A percentile compares a stretch with the other conserved stretches of the same genome.
Evolutionary conservation across 352 stramenopile genomes (phyloP).

Genomic region (Blastocystis sp.): DNA sequence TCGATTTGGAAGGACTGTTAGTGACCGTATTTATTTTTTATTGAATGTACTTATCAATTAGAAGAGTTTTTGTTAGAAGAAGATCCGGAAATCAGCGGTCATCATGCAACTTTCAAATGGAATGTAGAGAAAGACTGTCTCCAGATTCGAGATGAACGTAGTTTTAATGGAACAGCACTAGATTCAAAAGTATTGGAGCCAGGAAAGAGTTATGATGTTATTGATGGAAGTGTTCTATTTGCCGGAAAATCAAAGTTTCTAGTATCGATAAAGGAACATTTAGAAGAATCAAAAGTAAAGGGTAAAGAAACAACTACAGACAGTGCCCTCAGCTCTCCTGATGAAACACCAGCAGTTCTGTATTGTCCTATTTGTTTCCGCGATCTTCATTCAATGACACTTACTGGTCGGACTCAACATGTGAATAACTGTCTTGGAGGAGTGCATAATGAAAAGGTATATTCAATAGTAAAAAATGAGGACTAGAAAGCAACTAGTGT

Average conservation of each 20-base stretch:
- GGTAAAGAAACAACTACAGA: not conserved
- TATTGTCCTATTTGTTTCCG: slow-evolving; percentile 58
- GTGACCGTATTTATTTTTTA: not conserved
- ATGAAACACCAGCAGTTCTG: not conserved
- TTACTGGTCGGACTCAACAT: slow-evolving; percentile 27
- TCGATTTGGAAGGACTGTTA: slow-evolving; percentile 35
- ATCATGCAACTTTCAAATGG: slow-evolving; percentile 40
- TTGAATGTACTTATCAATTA: not conserved
- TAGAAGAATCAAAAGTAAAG: not conserved
- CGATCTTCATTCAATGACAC: slow-evolving; percentile 30
- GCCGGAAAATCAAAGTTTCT: slow-evolving; percentile 58
- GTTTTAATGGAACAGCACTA: slow-evolving; percentile 52
- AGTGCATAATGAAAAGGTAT: not conserved
- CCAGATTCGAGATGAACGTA: slow-evolving; percentile 20
- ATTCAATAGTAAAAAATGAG: not conserved
- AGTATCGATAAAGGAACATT: not conserved
- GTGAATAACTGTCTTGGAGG: slow-evolving; percentile 31
- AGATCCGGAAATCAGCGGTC: slow-evolving; percentile 53
- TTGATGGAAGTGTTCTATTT: slow-evolving; percentile 9
- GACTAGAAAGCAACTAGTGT: not conserved
- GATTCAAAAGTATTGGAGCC: slow-evolving; percentile 29
- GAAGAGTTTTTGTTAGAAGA: slow-evolving; percentile 18
- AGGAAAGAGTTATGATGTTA: slow-evolving; percentile 22
- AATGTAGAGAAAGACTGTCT: slow-evolving; percentile 35
- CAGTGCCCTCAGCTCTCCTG: not conserved